Conservation (phyloP, 2,329 filamentous ascomycete genomes). For the Sclerotinia subarctica region DNA sequence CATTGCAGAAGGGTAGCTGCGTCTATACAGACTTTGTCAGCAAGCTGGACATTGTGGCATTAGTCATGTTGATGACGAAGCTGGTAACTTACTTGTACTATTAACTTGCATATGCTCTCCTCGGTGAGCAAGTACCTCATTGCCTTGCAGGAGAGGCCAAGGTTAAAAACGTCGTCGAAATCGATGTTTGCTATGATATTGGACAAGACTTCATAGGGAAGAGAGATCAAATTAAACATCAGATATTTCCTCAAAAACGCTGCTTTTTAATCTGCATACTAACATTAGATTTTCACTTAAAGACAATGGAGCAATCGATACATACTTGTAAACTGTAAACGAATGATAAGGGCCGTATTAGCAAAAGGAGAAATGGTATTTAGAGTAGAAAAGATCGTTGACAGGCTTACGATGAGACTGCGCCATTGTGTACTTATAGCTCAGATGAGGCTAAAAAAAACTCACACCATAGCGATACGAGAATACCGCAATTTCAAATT, state of each 20-base stretch:
- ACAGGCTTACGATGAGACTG: neutral
- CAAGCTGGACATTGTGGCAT: neutral
- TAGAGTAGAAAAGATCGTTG: neutral
- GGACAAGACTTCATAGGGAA: slow-evolving; percentile 38
- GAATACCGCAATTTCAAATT: neutral
- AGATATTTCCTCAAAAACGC: slow-evolving; percentile 14
- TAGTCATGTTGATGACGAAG: slow-evolving; percentile 2
- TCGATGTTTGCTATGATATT: slow-evolving; percentile 32
- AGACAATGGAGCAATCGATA: neutral
- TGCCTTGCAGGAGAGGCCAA: slow-evolving; percentile 32
- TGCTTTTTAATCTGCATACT: neutral
- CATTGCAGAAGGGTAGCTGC: slow-evolving; percentile 34
- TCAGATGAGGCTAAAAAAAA: neutral
- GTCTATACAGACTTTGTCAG: slow-evolving; percentile 24
- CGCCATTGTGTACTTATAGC: neutral
- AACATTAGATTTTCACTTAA: neutral
- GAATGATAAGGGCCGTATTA: neutral
- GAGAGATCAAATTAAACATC: slow-evolving; percentile 32
- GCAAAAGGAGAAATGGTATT: neutral
- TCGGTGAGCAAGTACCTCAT: slow-evolving; percentile 33
- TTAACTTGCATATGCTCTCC: slow-evolving; percentile 35
- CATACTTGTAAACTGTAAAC: neutral
- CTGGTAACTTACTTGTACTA: slow-evolving; percentile 32
- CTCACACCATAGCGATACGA: neutral
- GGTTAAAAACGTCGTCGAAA: slow-evolving; percentile 37